Evolutionary conservation across 2,329 filamentous ascomycete genomes (phyloP).

Genomic region (Huntiella abstrusa): DNA sequence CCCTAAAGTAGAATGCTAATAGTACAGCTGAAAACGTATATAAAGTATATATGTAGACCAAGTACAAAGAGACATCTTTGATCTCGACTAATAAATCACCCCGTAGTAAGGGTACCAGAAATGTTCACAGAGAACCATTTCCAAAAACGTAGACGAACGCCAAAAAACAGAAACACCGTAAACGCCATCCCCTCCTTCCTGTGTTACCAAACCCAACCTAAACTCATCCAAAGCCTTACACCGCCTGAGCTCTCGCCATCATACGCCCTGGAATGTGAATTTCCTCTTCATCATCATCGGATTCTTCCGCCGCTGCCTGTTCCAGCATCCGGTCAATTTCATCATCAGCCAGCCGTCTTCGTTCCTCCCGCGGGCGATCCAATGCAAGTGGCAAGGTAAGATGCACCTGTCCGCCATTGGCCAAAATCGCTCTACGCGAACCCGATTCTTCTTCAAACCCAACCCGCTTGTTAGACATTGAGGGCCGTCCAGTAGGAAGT

Average conservation of each 20-base stretch:
- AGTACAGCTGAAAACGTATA: no score
- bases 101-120: no score
- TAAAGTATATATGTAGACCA: no score
- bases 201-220: background rate
- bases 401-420: slow-evolving; percentile 19
- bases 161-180: background rate
- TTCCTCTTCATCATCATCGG: slow-evolving; percentile 37
- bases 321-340: slow-evolving; percentile 42
- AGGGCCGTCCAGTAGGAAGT: slow-evolving; percentile 29
- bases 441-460: slow-evolving; percentile 23
- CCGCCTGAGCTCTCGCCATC: slow-evolving; percentile 6
- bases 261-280: slow-evolving; percentile 31
- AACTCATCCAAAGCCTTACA: background rate
- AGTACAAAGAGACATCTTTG: no score
- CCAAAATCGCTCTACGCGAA: background rate
- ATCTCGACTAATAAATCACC: no score
- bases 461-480: slow-evolving; percentile 24
- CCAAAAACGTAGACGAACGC: no score
- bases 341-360: slow-evolving; percentile 29
- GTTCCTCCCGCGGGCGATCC: slow-evolving; percentile 20
- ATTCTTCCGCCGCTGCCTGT: slow-evolving; percentile 27
- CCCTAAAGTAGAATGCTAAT: no score
- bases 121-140: no score
- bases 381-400: slow-evolving; percentile 33
- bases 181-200: background rate